Base-by-base conservation (phyloP, 176 grass and related monocot species). In the Oryza meyeriana region DNA sequence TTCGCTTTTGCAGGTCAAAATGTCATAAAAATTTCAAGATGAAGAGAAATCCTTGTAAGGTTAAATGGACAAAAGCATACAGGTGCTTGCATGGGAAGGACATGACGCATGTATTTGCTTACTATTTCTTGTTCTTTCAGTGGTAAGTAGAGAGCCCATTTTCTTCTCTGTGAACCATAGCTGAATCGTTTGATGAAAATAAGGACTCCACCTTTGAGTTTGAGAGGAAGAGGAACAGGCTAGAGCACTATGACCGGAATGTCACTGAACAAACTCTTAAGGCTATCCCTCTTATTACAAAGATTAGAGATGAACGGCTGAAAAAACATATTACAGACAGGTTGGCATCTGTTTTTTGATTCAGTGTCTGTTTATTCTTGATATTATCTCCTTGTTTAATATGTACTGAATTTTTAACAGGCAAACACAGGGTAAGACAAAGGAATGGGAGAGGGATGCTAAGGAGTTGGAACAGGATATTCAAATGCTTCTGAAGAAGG, bases 21-120 rank as follows among this genome's bases (percentile, higher is more conserved):
- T 99, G 96, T 65, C 93, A 99, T 81, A 99, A 99, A 78, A 99
- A 99, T 61, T 99, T 99, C 75, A 99, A 99, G 84, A 99, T 99
- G 96, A 99, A 99, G 91, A 95, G 96, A 84, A 99, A 99, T 85
- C 96, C 96, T 90, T 93, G 96, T 20, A 99, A 99, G 86, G 93
- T 99, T 59, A 92, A 99, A 38, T 99, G 96, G 96, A 99, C 93
- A 4, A 99, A 99, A 64, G 93, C 96, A 0, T 99, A 90, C 64
- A 85, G 96, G 7, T 74, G 77, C 27, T 74, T 92, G 76, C 97
- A 80, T 69, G 97, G 97, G 81, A 99, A 99, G 87, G 97, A 99
- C 70, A 99, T 99, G 96, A 95, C 93, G 10, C 77, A 94, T 85
- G 94, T 94, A 82, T 71, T 26, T 5, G 24, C 22, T 67, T 45